A percentile compares a stretch with the other conserved stretches of the same genome.
Conservation (phyloP, 805 yeast genomes). For the Nakazawaea ishiwadae region DNA sequence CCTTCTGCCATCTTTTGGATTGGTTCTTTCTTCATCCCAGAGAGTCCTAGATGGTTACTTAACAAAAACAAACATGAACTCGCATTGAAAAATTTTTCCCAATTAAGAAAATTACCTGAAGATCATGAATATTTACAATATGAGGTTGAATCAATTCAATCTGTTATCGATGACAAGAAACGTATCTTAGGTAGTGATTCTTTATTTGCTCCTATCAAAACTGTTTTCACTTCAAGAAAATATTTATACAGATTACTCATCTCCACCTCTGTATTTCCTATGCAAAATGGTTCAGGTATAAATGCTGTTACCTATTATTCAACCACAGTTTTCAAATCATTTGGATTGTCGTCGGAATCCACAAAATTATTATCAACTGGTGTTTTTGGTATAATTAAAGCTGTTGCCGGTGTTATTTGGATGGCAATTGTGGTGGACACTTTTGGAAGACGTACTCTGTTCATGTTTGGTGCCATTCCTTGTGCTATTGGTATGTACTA, state of each 20-base stretch:
- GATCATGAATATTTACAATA: constrained; percentile 35
- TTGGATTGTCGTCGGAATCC: constrained; percentile 41
- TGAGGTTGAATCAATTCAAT: constrained; percentile 30
- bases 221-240: constrained; percentile 24
- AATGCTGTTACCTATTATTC: constrained; percentile 50
- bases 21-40: constrained; percentile 36
- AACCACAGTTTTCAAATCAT: constrained; percentile 43
- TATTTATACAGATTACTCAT: constrained; percentile 32
- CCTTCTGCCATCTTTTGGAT: constrained; percentile 39
- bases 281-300: constrained; percentile 45
- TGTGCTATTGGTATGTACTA: constrained; percentile 43
- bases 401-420: constrained; percentile 39
- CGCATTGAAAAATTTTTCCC: constrained; percentile 31
- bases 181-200: constrained; percentile 31
- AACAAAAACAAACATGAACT: constrained; percentile 28
- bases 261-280: constrained; percentile 33
- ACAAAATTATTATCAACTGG: constrained; percentile 49
- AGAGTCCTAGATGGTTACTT: constrained; percentile 42
- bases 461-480: constrained; percentile 31
- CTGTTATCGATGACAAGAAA: constrained; percentile 19
- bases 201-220: constrained; percentile 33
- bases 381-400: constrained; percentile 46
- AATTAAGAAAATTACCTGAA: constrained; percentile 31
- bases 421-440: constrained; percentile 41
- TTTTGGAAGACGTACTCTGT: constrained; percentile 40